Evolutionary conservation across 1,284 basidiomycete species (phyloP), one percentile per base, ranked within the genome.

Genomic region (Psilocybe mexicana): DNA sequence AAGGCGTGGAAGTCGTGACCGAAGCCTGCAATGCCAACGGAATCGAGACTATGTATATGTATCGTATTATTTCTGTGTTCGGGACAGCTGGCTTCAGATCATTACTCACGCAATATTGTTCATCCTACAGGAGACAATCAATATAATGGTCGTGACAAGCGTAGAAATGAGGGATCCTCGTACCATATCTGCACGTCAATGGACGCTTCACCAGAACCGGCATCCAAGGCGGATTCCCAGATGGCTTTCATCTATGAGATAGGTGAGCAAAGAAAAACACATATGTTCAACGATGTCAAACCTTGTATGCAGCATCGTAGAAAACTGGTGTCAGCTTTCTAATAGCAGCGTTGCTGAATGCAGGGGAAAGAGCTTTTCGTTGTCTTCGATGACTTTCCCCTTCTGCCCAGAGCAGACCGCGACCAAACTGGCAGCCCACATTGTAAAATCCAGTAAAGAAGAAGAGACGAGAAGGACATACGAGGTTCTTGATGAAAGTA

Each of bases 151-250:
- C 6, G 4, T 40, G 3, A 52, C 30, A 47, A 12, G 38, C 28
- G 43, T 12, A 30, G 36, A n/a, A 23, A 30, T 47, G 12, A 12
- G 23, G 52, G 26, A 23, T 43, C 18, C n/a, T 69, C 76, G 4
- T 57, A 83, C 83, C 81, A 85, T 57, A 71, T 67, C 63, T 86
- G 79, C 4, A 87, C 82, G 25, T 87, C 82, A 25, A 87, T 82
- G 7, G 80, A 58, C 0, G 67, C 69, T 42, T 72, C 69, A 0
- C 63, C 63, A 3, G 67, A 43, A 1, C 55, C 63, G 0, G 74
- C 63, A 23, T 80, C 78, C 0, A 86, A 63, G 24, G 76, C 63
- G 1, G 69, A 62, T 30, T 87, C 83, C 86, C 85, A 87, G 8
- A 65, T 62, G 0, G 60, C 65, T 70, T 79, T 84, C 63, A 78